phyloP scores from a whole-genome alignment of 1,139 yeast species.

The Hansenula lynferdii region DNA sequence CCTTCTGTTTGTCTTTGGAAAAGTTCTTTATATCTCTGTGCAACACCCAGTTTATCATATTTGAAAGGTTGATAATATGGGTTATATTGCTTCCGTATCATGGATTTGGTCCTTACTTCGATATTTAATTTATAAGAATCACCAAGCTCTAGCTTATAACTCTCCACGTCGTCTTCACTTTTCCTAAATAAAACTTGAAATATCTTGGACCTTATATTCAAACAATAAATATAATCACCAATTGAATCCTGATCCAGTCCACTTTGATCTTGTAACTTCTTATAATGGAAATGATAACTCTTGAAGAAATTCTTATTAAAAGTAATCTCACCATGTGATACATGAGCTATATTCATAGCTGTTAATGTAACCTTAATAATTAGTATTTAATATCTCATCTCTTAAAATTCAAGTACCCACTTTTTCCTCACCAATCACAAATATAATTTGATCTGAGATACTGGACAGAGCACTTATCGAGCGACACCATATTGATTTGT shows the following conservation, averaged over 20 bases:
- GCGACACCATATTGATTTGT: conserved; percentile 37
- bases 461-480: conserved; percentile 35
- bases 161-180: conserved; percentile 40
- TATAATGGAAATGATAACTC: conserved; percentile 28
- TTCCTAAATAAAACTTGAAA: conserved; percentile 44
- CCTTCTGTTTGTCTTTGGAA: conserved; percentile 25
- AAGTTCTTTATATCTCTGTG: conserved; percentile 35
- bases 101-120: conserved; percentile 40
- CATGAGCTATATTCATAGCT: conserved; percentile 37
- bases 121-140: conserved; percentile 36
- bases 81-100: conserved; percentile 49
- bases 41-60: conserved; percentile 32
- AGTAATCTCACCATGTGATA: conserved; percentile 37
- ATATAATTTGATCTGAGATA: conserved; percentile 36
- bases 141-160: conserved; percentile 29
- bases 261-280: conserved; percentile 23
- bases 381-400: no score
- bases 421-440: conserved; percentile 25
- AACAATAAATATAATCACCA: conserved; percentile 30
- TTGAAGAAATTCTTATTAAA: conserved; percentile 35
- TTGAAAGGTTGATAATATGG: conserved; percentile 45
- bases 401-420: no score
- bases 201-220: conserved; percentile 43
- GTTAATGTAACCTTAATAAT: conserved; percentile 27
- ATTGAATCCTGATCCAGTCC: conserved; percentile 19